Evolutionary conservation across 768 basidiomycete genomes (phyloP), one percentile per base, ranked within the genome.

Genomic region (Mycena metata): DNA sequence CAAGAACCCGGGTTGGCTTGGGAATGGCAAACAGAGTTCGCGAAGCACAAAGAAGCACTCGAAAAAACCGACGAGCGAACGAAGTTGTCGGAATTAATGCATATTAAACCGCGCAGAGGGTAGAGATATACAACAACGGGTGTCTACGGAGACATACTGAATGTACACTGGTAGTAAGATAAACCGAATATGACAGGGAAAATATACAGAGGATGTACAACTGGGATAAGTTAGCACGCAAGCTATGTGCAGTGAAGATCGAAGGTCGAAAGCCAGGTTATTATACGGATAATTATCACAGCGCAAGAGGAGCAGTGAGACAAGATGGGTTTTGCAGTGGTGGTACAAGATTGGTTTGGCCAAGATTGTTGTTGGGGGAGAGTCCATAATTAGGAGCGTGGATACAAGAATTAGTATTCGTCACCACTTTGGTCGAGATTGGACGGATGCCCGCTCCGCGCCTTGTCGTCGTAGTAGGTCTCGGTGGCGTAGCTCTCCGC

Each of bases 361-460:
- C 60, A 67, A 65, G 46, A 58, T 58, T 30, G 30, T 3, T 30
- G 30, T 30, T 30, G 30, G 49, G 33, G 57, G 46, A 30, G 64
- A 30, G 62, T 69, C 67, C 67, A 64, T 63, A 69, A 69, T 69
- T 69, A 69, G 67, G 56, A 56, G 58, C n/a, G 49, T 50, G 41
- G 45, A 46, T 66, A 54, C 59, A 58, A 47, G 58, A 56, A 56
- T 63, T 60, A 69, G 64, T 64, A 69, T 42, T 69, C 68, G 45
- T 69, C 68, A 24, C 68, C 68, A 23, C 68, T 69, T 24, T 49
- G 61, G 45, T 69, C 61, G 35, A 47, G 43, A 42, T 61, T 59
- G 13, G 58, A 59, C 35, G 59, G 43, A 21, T 47, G 66, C 21
- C 55, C 39, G 21, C 47, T 30, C 46, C 60, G 52, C 19, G 60